Percentiles rank a stretch among this genome's conserved stretches.
Evolutionary conservation across 2,329 filamentous ascomycete genomes (phyloP).

Genomic region (Dactylellina sp.): DNA sequence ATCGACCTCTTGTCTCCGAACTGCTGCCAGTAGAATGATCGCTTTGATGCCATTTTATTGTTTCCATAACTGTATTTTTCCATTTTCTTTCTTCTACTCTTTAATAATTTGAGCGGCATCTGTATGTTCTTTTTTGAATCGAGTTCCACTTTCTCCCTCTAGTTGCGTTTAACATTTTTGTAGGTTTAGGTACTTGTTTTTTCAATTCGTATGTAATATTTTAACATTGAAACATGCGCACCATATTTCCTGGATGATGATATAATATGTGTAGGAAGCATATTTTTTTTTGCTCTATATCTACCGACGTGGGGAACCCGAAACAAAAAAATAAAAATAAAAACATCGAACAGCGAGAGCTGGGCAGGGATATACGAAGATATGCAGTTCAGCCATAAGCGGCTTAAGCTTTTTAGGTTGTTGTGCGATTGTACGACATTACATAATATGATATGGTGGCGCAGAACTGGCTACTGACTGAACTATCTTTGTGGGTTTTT

Average conservation of each 20-base stretch:
- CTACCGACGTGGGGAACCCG: too few relatives aligned
- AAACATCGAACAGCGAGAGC: too few relatives aligned
- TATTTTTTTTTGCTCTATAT: too few relatives aligned
- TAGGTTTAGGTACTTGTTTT: conserved; percentile 19
- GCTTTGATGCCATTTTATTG: conserved; percentile 33
- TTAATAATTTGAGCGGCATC: conserved; percentile 49
- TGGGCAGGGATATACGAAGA: too few relatives aligned
- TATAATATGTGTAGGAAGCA: too few relatives aligned
- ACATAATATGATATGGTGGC: neutral
- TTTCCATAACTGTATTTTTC: conserved; percentile 3
- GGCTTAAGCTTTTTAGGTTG: too few relatives aligned
- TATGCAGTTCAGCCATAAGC: neutral
- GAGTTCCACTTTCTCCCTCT: conserved; percentile 1
- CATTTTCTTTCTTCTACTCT: conserved; percentile 12
- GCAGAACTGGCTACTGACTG: too few relatives aligned
- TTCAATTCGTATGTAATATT: conserved; percentile 42
- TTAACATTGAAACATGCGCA: neutral
- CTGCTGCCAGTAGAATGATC: conserved; percentile 40
- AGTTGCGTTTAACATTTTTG: conserved; percentile 13
- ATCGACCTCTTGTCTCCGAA: conserved; percentile 32
- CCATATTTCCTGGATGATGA: too few relatives aligned
- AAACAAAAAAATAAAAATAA: too few relatives aligned
- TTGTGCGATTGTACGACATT: conserved; percentile 5
- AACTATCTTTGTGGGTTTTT: too few relatives aligned
- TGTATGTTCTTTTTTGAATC: conserved; percentile 16